These are phyloP conservation scores for Candida glucosophila DNA, from an alignment of 1,139 yeast genomes.

Conservation along the genomic window DNA sequence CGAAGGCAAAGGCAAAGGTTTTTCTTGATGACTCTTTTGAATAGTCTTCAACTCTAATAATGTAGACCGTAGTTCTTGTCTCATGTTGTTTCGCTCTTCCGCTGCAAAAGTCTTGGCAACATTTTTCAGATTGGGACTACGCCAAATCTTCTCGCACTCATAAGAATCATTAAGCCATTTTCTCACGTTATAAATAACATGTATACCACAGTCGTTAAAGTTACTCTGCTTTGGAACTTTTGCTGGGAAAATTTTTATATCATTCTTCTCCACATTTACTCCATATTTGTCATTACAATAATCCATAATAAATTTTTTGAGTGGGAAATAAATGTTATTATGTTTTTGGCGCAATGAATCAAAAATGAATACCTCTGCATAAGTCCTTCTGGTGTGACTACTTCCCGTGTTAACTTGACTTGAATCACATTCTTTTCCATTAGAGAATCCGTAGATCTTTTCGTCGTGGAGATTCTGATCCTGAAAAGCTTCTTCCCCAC, in stretches of 20 bases:
- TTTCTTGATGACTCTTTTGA: slow-evolving; percentile 6
- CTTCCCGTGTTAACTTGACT: slow-evolving; percentile 5
- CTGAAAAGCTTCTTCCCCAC: neutral
- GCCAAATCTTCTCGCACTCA: slow-evolving; percentile 47
- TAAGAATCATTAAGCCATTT: slow-evolving; percentile 50
- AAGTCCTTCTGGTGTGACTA: too few species aligned
- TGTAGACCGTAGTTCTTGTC: slow-evolving; percentile 20
- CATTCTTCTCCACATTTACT: slow-evolving; percentile 36
- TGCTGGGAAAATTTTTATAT: slow-evolving; percentile 38
- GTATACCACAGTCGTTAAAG: slow-evolving; percentile 93
- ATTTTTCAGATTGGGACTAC: slow-evolving; percentile 13
- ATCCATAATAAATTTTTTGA: slow-evolving; percentile 55
- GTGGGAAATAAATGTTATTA: slow-evolving; percentile 41
- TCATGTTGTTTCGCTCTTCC: slow-evolving; percentile 24
- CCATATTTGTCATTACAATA: slow-evolving; percentile 62
- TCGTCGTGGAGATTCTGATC: neutral
- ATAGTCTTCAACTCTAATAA: slow-evolving; percentile 18
- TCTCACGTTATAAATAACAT: slow-evolving; percentile 71
- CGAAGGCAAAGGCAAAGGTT: neutral
- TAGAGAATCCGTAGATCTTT: too few species aligned
- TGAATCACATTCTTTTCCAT: too few species aligned
- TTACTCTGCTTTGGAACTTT: slow-evolving; percentile 80
- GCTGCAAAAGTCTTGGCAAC: slow-evolving; percentile 15
- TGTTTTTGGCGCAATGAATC: slow-evolving; percentile 71
- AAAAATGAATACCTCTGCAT: slow-evolving; percentile 59